A percentile compares a stretch with the other conserved stretches of the same genome.
These are phyloP conservation scores for Talaromyces sp. DNA, from an alignment of 2,329 filamentous ascomycete species.

Conservation along the genomic window DNA sequence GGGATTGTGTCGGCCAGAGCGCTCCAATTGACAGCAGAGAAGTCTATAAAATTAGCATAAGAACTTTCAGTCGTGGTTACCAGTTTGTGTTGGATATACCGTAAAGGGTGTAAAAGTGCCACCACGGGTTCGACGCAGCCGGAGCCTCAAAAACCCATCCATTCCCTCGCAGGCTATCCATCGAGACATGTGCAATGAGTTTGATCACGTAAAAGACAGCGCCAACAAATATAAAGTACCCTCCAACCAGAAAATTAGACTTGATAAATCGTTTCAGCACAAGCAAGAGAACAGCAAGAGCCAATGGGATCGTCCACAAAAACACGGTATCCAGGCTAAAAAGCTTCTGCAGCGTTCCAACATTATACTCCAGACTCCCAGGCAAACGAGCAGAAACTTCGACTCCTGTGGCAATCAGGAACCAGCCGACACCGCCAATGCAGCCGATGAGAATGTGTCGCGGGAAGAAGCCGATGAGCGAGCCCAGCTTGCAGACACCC, in stretches of 20 bases:
- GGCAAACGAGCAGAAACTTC: constrained; percentile 88
- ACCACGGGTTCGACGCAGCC: constrained; percentile 82
- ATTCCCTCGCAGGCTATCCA: constrained; percentile 59
- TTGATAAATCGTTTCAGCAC: constrained; percentile 68
- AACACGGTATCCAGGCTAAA: constrained; percentile 66
- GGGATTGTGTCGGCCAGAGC: constrained; percentile 80
- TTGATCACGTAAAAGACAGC: constrained; percentile 50
- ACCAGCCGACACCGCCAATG: constrained; percentile 95
- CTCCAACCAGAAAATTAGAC: constrained; percentile 78
- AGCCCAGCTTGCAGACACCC: constrained; percentile 79
- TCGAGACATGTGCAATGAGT: constrained; percentile 54
- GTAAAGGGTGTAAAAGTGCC: constrained; percentile 95
- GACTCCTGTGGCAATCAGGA: constrained; percentile 82
- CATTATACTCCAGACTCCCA: constrained; percentile 75
- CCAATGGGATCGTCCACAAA: constrained; percentile 77
- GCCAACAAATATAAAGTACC: constrained; percentile 76
- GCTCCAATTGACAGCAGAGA: constrained; percentile 72
- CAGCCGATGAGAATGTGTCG: constrained; percentile 94
- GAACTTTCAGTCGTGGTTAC: no score
- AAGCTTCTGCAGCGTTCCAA: constrained; percentile 69
- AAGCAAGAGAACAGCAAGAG: constrained; percentile 69
- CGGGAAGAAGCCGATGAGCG: constrained; percentile 93
- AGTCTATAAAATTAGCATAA: constrained; percentile 49
- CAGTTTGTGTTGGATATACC: constrained; percentile 49
- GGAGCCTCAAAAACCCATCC: constrained; percentile 94